Conservation (phyloP, 768 basidiomycete species). For the Lanmaoa rubissima region DNA sequence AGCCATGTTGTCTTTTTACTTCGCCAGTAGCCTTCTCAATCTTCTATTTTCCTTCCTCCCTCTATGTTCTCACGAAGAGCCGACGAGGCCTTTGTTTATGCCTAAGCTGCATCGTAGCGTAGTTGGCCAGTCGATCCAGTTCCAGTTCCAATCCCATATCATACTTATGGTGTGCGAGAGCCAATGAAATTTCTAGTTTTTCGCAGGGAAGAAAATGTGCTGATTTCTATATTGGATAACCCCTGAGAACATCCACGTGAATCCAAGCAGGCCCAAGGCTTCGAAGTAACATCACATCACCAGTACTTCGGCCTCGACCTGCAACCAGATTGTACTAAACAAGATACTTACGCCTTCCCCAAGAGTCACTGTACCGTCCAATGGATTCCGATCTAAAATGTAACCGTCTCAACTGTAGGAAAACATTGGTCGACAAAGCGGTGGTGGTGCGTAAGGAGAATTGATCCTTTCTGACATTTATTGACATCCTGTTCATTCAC, state of each 20-base stretch:
- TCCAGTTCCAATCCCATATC: too few relatives aligned
- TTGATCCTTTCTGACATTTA: neutral
- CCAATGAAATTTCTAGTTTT: neutral
- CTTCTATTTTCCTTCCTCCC: too few relatives aligned
- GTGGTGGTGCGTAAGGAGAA: slow-evolving; percentile 63
- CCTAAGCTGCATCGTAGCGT: too few relatives aligned
- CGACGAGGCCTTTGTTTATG: too few relatives aligned
- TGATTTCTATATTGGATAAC: slow-evolving; percentile 15
- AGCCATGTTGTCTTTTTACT: too few relatives aligned
- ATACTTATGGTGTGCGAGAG: neutral
- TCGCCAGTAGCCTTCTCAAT: too few relatives aligned
- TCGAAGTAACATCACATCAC: too few relatives aligned
- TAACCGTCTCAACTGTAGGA: slow-evolving; percentile 75
- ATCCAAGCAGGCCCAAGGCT: neutral
- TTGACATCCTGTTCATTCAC: neutral
- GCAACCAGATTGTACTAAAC: neutral
- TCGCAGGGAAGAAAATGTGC: neutral
- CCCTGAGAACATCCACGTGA: neutral
- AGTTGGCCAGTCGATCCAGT: too few relatives aligned
- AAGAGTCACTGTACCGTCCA: neutral
- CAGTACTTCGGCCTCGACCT: neutral
- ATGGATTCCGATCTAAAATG: slow-evolving; percentile 82
- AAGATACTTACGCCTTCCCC: neutral
- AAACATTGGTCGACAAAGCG: slow-evolving; percentile 68
- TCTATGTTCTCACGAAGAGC: too few relatives aligned